Evolutionary conservation across 176 grass and related monocot genomes (phyloP), one percentile per base, ranked within the genome.

Genomic region (Carex cristatella): DNA sequence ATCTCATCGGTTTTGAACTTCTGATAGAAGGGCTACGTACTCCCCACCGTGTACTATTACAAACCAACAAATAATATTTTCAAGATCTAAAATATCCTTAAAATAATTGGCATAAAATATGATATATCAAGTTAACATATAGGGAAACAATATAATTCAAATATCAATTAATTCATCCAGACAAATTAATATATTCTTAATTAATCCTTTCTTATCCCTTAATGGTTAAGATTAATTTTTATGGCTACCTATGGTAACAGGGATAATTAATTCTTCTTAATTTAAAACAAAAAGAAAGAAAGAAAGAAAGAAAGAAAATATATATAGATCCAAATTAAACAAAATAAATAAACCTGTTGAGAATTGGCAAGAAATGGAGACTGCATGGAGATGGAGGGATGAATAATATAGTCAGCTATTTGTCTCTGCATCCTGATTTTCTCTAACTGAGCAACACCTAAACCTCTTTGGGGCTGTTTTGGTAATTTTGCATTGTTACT

Each of bases 391-490:
- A 86, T 85, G 44, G 85, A 83, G 11, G 92, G 90, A 81, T 90
- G 54, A 65, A 88, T 69, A 81, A 84, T 23, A 23, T 23, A 92
- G 81, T 94, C 88, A 7, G 84, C 92, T 89, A 94, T 94, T 87
- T 92, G 89, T 68, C 88, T 88, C 81, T 94, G 90, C 79, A 92
- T 65, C 69, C 92, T 94, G 84, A 94, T 94, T 89, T 92, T 94
- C 86, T 94, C 92, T 54, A 94, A 74, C 88, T 94, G 92, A 61
- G 92, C 92, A 42, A 94, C 92, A 5, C 92, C 92, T 14, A 94
- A 89, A 14, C 92, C 92, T 46, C 92, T 84, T 54, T 94, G 92
- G 4, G 92, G 92, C 86, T 90, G 92, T 61, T 83, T 87, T 18
- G 68, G 56, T 77, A 49, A 55, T 81, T 87, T 87, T 40, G 71